Conservation (phyloP, 2,329 filamentous ascomycete genomes). For the Penicillium sp. region DNA sequence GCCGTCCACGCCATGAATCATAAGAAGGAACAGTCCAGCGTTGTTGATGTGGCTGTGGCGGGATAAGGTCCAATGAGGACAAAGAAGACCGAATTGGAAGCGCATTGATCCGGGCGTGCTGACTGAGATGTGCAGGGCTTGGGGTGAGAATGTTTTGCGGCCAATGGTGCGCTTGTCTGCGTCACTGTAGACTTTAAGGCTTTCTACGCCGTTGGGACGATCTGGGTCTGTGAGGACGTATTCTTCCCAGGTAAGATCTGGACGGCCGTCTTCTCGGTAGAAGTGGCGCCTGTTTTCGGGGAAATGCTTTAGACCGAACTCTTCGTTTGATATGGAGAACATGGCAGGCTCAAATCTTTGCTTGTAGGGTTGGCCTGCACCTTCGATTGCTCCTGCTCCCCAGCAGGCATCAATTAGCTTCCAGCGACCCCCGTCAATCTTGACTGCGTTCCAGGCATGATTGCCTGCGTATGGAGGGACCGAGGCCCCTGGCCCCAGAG, state of each 20-base stretch:
- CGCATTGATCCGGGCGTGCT: constrained; percentile 60
- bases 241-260: constrained; percentile 71
- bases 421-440: constrained; percentile 84
- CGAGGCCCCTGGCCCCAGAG: constrained; percentile 63
- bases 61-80: constrained; percentile 79
- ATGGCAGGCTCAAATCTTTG: constrained; percentile 65
- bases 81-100: constrained; percentile 79
- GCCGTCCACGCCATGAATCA: constrained; percentile 66
- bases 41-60: constrained; percentile 58
- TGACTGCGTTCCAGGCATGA: constrained; percentile 93
- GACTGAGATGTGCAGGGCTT: constrained; percentile 61
- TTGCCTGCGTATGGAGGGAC: constrained; percentile 65
- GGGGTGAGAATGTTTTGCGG: constrained; percentile 63
- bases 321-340: constrained; percentile 69
- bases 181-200: constrained; percentile 50
- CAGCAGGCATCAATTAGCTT: constrained; percentile 91
- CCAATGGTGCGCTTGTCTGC: constrained; percentile 54
- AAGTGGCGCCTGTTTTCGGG: constrained; percentile 69
- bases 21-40: constrained; percentile 68
- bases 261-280: constrained; percentile 70
- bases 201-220: constrained; percentile 45
- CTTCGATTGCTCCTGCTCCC: constrained; percentile 75
- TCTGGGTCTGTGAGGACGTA: constrained; percentile 68
- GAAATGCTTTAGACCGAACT: constrained; percentile 80
- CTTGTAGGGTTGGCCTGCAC: constrained; percentile 59